These are phyloP conservation scores for Sclerotinia glacialis DNA, from an alignment of 2,329 filamentous ascomycete species.

Conservation along the genomic window DNA sequence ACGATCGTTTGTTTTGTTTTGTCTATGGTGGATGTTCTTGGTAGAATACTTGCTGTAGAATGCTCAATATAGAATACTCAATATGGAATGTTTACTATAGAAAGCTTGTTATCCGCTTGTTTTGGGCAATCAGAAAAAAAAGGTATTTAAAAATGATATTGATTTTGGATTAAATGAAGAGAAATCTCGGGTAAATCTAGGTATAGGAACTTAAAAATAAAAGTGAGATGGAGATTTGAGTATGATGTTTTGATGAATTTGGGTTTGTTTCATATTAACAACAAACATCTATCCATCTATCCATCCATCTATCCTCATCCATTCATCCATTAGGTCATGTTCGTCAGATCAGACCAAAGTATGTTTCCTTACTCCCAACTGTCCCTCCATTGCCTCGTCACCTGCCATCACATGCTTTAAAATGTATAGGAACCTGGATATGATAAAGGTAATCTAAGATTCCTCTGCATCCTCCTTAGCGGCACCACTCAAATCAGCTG, in stretches of 20 bases:
- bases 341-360: neutral
- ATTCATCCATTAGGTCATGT: neutral
- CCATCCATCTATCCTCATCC: neutral
- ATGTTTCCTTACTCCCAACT: neutral
- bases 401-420: neutral
- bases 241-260: conserved; percentile 1
- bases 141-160: neutral
- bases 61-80: too few relatives aligned
- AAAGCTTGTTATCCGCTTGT: too few relatives aligned
- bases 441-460: conserved; percentile 4
- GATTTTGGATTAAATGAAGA: neutral
- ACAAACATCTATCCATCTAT: neutral
- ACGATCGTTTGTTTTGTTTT: too few relatives aligned
- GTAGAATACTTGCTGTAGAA: too few relatives aligned
- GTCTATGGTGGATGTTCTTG: too few relatives aligned
- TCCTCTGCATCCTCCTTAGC: conserved; percentile 53
- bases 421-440: neutral
- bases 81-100: too few relatives aligned
- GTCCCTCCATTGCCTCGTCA: neutral
- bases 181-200: neutral
- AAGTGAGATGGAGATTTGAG: neutral
- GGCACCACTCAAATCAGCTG: conserved; percentile 58
- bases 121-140: too few relatives aligned
- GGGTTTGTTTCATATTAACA: neutral
- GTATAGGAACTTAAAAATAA: neutral